Evolutionary conservation across 2,329 filamentous ascomycete genomes (phyloP).

Genomic region (Penicillium sp.): DNA sequence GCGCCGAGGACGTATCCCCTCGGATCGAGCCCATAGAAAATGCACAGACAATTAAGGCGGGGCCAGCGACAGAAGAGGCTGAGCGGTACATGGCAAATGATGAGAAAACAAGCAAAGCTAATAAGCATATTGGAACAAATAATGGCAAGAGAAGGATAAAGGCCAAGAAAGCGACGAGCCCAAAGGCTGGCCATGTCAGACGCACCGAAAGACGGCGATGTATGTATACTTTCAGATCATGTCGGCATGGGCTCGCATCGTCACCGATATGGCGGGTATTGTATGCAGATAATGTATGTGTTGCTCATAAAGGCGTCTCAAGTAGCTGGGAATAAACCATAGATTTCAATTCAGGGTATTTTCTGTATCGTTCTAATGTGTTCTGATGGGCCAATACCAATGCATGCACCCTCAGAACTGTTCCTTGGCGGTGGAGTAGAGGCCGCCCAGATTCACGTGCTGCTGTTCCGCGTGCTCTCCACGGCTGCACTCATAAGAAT

Average conservation of each 20-base stretch:
- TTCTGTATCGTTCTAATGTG: constrained; percentile 6
- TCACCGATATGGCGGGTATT: constrained; percentile 5
- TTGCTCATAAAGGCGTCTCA: constrained; percentile 15
- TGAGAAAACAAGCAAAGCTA: not conserved
- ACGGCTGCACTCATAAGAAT: constrained; percentile 10
- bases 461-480: not conserved
- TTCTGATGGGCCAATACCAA: not conserved
- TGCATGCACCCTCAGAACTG: not conserved
- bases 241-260: not conserved
- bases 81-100: not conserved
- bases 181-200: not conserved
- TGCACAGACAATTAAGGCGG: constrained; percentile 1
- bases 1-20: constrained; percentile 2
- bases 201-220: not conserved
- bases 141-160: not conserved
- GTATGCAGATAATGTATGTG: constrained; percentile 20
- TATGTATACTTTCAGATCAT: not conserved
- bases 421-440: not conserved
- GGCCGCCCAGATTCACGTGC: not conserved
- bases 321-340: constrained; percentile 6
- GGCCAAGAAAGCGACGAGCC: not conserved
- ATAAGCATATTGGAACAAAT: constrained; percentile 1
- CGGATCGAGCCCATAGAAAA: constrained; percentile 1
- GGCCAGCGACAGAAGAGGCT: not conserved
- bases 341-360: constrained; percentile 7